Base-by-base conservation (phyloP, 2,329 filamentous ascomycete genomes). In the Cercospora zeina region DNA sequence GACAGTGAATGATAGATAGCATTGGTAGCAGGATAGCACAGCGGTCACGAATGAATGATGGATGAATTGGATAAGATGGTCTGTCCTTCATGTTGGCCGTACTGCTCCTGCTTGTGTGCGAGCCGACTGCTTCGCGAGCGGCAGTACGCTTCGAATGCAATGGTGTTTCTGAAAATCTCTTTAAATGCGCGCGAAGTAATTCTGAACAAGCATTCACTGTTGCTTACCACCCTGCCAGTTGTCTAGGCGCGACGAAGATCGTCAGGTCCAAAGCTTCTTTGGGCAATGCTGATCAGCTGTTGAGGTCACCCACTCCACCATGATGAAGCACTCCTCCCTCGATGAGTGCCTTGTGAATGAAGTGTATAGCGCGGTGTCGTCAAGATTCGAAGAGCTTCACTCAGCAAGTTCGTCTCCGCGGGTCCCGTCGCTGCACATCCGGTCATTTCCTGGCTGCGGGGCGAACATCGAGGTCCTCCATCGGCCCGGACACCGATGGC, bases 41-140 rank as follows among this genome's bases (percentile, higher is more conserved):
- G 49, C 49, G n/a, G n/a, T 53, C 6, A 53, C 31, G 49, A 53
- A 53, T 53, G 49, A 53, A 31, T 21, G 14, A 24, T 45, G 34
- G 30, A 53, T 34, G 49, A 53, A 34, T 53, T 53, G 49, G 31
- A 34, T 49, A 49, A 11, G 21, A 27, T 19, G 30, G 6, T 19
- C 16, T 34, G 6, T 49, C 21, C 2, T 7, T 27, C 11, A 4
- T 27, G 1, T 7, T 14, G 42, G 27, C 11, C 42, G 13, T 21
- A 7, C 0, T 49, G 1, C 13, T n/a, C 21, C 13, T 9, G 42
- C 42, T 27, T n/a, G 7, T 14, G 24, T 8, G 21, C 1, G 7
- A 19, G 14, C 7, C 9, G 19, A 27, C 21, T n/a, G 21, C 7
- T 13, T 8, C 10, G 39, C 39, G 39, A 24, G 39, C 39, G 21